Percentiles rank a stretch among this genome's conserved stretches.
These are phyloP conservation scores for Maudiozyma saulgeensis DNA, from an alignment of 805 yeast species.

Conservation along the genomic window DNA sequence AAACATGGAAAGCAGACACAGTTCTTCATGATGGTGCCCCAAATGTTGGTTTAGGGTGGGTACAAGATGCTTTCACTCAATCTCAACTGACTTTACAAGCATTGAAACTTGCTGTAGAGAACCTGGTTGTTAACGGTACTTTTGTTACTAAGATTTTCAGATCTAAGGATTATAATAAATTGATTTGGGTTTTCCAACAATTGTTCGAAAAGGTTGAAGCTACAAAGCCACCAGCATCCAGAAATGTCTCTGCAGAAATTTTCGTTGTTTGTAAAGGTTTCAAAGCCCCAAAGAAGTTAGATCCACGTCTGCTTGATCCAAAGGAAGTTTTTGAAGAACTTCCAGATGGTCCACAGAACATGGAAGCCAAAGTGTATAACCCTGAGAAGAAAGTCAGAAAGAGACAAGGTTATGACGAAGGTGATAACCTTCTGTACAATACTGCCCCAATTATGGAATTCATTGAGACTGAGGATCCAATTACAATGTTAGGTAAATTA, in stretches of 20 bases:
- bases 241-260: slow-evolving; percentile 98
- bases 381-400: slow-evolving; percentile 86
- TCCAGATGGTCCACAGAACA: slow-evolving; percentile 60
- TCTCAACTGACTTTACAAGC: slow-evolving; percentile 93
- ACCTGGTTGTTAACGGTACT: slow-evolving; percentile 83
- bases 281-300: slow-evolving; percentile 92
- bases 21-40: slow-evolving; percentile 99
- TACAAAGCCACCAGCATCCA: slow-evolving; percentile 96
- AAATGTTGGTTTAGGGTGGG: slow-evolving; percentile 99
- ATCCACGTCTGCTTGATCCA: slow-evolving; percentile 86
- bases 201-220: slow-evolving; percentile 95
- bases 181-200: slow-evolving; percentile 96
- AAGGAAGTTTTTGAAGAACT: slow-evolving; percentile 91
- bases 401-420: slow-evolving; percentile 96
- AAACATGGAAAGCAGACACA: slow-evolving; percentile 98
- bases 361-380: slow-evolving; percentile 86
- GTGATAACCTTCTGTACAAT: slow-evolving; percentile 66
- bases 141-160: slow-evolving; percentile 95
- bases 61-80: slow-evolving; percentile 97
- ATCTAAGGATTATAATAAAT: slow-evolving; percentile 95
- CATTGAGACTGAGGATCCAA: slow-evolving; percentile 73
- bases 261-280: slow-evolving; percentile 94
- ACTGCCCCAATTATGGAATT: slow-evolving; percentile 70
- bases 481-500: slow-evolving; percentile 66
- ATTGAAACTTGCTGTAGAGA: slow-evolving; percentile 86